A percentile compares a stretch with the other conserved stretches of the same genome.
Conservation (phyloP, 2,329 filamentous ascomycete species). For the Aspergillus puulaauensis region DNA sequence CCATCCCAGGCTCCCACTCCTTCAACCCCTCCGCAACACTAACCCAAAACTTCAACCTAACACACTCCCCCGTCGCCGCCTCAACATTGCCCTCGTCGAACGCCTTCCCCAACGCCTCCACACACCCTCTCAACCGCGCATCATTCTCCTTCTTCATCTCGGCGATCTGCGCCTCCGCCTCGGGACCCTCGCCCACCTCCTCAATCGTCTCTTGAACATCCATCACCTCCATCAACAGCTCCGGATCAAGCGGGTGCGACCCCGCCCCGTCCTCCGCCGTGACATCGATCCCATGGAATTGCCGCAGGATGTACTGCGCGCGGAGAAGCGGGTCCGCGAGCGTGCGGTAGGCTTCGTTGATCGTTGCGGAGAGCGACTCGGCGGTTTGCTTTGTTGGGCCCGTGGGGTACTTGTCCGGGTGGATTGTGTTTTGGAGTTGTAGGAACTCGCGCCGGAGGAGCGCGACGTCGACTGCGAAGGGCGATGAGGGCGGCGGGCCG, state of each 20-base stretch:
- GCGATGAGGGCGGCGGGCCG: constrained; percentile 74
- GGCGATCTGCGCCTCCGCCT: constrained; percentile 59
- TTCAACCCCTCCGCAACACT: constrained; percentile 79
- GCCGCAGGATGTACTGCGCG: constrained; percentile 80
- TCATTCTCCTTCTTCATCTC: constrained; percentile 69
- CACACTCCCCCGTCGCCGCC: constrained; percentile 67
- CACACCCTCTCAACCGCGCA: constrained; percentile 62
- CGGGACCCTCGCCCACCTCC: constrained; percentile 52
- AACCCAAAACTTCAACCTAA: constrained; percentile 83
- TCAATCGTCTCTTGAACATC: constrained; percentile 77
- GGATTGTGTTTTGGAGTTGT: constrained; percentile 65
- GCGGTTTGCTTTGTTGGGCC: constrained; percentile 57
- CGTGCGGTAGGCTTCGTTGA: constrained; percentile 91
- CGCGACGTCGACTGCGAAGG: constrained; percentile 71
- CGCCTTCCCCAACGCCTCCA: constrained; percentile 60
- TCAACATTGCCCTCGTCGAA: constrained; percentile 68
- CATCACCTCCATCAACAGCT: constrained; percentile 80
- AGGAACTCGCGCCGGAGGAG: constrained; percentile 82
- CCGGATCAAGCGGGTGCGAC: constrained; percentile 66
- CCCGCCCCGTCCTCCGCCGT: constrained; percentile 66
- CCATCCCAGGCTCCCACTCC: constrained; percentile 79
- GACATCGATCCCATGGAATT: constrained; percentile 70
- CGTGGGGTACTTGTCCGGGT: constrained; percentile 49
- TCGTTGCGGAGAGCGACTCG: constrained; percentile 74
- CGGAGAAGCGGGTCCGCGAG: constrained; percentile 73